These are phyloP conservation scores for Solanum tacnaense DNA, from an alignment of 257 asterid species.

Conservation along the genomic window DNA sequence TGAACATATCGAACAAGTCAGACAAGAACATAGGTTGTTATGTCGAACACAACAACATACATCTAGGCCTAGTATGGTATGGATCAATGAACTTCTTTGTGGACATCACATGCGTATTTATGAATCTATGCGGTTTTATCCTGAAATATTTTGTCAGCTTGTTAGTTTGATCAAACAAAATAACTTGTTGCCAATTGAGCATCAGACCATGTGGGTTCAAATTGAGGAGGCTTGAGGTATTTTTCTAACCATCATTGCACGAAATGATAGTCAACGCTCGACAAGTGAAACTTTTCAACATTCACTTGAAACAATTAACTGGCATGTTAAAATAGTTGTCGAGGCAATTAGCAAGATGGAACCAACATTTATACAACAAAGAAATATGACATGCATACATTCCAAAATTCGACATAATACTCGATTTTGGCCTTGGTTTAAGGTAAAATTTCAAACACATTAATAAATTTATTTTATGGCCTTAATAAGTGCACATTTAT, in stretches of 20 bases:
- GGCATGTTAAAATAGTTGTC: too few species aligned
- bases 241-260: background rate
- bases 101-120: background rate
- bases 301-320: background rate
- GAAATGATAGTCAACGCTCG: background rate
- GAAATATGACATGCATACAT: too few species aligned
- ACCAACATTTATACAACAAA: background rate
- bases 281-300: too few species aligned
- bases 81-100: background rate
- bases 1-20: background rate
- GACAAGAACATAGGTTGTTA: background rate
- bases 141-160: too few species aligned
- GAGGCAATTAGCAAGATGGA: too few species aligned
- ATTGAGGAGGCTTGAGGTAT: background rate
- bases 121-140: background rate
- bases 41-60: too few species aligned
- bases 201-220: background rate
- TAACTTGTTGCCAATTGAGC: background rate
- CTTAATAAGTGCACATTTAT: too few species aligned
- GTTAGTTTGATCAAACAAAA: background rate
- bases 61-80: background rate
- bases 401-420: too few species aligned
- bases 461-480: too few species aligned
- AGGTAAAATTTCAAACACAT: too few species aligned
- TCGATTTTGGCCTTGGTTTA: too few species aligned